These are phyloP conservation scores for Mycena kentingensis DNA, from an alignment of 768 basidiomycete species.

Conservation along the genomic window DNA sequence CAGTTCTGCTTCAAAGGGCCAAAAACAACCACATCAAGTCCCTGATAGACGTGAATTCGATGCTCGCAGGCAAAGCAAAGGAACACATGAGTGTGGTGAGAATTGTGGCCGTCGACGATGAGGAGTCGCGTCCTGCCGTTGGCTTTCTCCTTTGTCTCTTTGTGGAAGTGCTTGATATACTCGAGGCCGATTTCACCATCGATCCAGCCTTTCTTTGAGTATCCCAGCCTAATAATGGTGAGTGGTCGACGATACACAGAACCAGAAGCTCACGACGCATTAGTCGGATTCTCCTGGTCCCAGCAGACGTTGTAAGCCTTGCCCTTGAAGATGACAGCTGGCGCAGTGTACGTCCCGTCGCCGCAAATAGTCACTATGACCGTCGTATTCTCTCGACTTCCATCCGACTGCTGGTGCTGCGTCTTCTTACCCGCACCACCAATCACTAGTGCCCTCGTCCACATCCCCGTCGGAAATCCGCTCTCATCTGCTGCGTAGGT, in stretches of 20 bases:
- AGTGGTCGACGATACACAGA: not conserved
- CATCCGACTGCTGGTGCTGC: constrained; percentile 37
- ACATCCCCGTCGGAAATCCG: constrained; percentile 22
- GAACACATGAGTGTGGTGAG: constrained; percentile 41
- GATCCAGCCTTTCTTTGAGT: constrained; percentile 36
- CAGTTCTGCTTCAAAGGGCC: constrained; percentile 32
- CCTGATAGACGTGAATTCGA: constrained; percentile 44
- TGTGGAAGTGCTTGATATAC: constrained; percentile 44
- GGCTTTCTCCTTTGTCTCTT: constrained; percentile 39
- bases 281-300: constrained; percentile 30
- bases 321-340: constrained; percentile 38
- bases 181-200: constrained; percentile 37
- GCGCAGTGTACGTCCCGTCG: constrained; percentile 32
- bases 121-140: constrained; percentile 32
- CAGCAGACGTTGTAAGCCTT: constrained; percentile 30
- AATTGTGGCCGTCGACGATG: constrained; percentile 49
- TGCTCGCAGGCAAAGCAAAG: constrained; percentile 38
- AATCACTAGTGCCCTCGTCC: constrained; percentile 22
- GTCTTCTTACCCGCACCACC: constrained; percentile 13
- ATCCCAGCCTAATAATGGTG: too few relatives aligned
- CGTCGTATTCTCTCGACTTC: constrained; percentile 41
- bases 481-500: constrained; percentile 16
- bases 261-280: constrained; percentile 25
- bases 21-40: constrained; percentile 44
- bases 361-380: constrained; percentile 45